Conservation (phyloP, 768 basidiomycete species). For the Chalciporus sphaerocephalus region DNA sequence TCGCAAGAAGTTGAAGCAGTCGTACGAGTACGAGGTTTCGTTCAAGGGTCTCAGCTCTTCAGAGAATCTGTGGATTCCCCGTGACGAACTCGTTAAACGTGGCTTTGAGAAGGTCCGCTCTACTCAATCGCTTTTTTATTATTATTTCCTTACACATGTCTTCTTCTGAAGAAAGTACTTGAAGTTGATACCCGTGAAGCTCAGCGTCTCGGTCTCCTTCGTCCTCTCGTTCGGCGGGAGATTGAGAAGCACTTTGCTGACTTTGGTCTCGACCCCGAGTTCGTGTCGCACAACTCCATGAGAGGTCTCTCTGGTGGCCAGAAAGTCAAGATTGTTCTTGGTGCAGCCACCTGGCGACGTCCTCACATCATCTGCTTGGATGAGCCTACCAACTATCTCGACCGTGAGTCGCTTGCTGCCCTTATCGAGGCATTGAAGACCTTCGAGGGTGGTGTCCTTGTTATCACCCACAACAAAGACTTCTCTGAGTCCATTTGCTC, state of each 20-base stretch:
- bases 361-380: constrained; percentile 97
- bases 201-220: constrained; percentile 90
- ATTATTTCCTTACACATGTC: neutral
- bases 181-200: constrained; percentile 98
- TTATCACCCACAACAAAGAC: constrained; percentile 97
- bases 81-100: constrained; percentile 96
- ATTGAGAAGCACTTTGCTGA: constrained; percentile 99
- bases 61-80: constrained; percentile 96
- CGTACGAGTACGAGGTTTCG: constrained; percentile 96
- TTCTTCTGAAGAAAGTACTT: constrained; percentile 70
- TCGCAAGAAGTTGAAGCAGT: constrained; percentile 99
- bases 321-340: constrained; percentile 99
- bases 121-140: neutral
- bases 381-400: constrained; percentile 98
- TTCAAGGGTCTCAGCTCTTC: constrained; percentile 94
- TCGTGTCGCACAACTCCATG: constrained; percentile 99
- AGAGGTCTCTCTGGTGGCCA: constrained; percentile 97
- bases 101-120: constrained; percentile 84
- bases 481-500: constrained; percentile 98
- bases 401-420: constrained; percentile 98
- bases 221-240: constrained; percentile 96
- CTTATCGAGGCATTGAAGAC: constrained; percentile 97
- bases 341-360: constrained; percentile 98
- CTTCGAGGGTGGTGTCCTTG: constrained; percentile 97
- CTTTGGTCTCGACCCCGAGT: constrained; percentile 98